Percentiles rank a stretch among this genome's conserved stretches.
Evolutionary conservation across 208 protist species (phyloP).

Genomic region (Balamuthia mandrillaris): DNA sequence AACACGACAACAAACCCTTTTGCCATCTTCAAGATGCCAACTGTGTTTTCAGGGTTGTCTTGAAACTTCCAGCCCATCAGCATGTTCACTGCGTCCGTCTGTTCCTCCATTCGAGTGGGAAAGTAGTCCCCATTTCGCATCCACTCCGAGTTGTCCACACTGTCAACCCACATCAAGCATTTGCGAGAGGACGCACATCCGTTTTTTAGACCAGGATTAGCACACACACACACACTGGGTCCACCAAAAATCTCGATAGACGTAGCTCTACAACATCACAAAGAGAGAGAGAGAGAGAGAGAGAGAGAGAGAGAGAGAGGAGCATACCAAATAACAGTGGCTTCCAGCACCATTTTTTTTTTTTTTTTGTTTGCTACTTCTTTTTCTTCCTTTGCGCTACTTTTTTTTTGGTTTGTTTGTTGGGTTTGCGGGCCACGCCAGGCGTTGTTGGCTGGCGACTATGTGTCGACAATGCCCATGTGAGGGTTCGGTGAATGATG

Average conservation of each 20-base stretch:
- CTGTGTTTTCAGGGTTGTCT: constrained; percentile 92
- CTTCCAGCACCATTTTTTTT: constrained; percentile 17
- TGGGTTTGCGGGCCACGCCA: too few relatives aligned
- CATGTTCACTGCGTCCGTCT: constrained; percentile 92
- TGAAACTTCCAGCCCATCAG: constrained; percentile 80
- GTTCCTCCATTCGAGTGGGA: constrained; percentile 89
- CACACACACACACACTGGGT: too few relatives aligned
- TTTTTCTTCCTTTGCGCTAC: too few relatives aligned
- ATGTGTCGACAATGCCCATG: too few relatives aligned
- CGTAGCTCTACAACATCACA: not conserved
- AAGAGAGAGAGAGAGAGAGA: not conserved
- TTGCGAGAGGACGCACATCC: too few relatives aligned
- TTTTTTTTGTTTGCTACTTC: not conserved
- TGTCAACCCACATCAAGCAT: not conserved
- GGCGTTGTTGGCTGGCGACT: too few relatives aligned
- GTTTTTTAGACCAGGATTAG: too few relatives aligned
- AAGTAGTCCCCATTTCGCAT: constrained; percentile 98
- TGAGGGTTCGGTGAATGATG: too few relatives aligned
- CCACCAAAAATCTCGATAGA: too few relatives aligned
- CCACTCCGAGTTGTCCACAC: constrained; percentile 93
- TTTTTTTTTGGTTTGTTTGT: too few relatives aligned
- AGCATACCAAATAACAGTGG: constrained; percentile 31
- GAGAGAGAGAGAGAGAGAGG: not conserved
- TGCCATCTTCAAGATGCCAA: constrained; percentile 91
- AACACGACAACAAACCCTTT: constrained; percentile 43